Conservation (phyloP, 805 yeast genomes). For the Candida chilensis region DNA sequence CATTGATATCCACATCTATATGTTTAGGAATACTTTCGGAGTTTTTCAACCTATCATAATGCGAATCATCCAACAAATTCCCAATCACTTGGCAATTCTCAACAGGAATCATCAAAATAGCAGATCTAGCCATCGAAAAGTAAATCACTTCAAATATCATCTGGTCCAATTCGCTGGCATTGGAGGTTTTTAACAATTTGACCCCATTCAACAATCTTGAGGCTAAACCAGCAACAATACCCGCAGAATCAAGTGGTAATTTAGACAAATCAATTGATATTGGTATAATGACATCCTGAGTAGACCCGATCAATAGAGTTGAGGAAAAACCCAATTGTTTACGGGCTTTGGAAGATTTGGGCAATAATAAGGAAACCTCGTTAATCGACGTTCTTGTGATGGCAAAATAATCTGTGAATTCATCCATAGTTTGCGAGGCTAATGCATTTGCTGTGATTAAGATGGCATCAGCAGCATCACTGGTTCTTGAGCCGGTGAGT, state of each 20-base stretch:
- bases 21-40: too few relatives aligned
- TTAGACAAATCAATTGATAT: conserved; percentile 41
- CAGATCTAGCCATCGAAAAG: conserved; percentile 51
- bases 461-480: conserved; percentile 30
- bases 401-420: conserved; percentile 37
- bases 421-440: conserved; percentile 6
- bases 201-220: conserved; percentile 29
- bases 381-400: conserved; percentile 41
- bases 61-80: too few relatives aligned
- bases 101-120: conserved; percentile 49
- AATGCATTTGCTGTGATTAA: conserved; percentile 30
- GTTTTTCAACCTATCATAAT: too few relatives aligned
- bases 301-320: conserved; percentile 41
- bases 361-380: conserved; percentile 40
- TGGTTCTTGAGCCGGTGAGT: conserved; percentile 51
- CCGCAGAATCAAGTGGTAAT: conserved; percentile 52
- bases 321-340: conserved; percentile 27
- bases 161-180: conserved; percentile 5
- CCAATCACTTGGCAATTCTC: too few relatives aligned
- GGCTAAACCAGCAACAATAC: conserved; percentile 62
- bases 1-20: too few relatives aligned
- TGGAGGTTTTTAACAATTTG: conserved; percentile 4
- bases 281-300: conserved; percentile 49
- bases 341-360: conserved; percentile 26
- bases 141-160: conserved; percentile 42